Conservation (phyloP, 192 early-diverging fungal genomes). For the Phycomyces blakesleeanus region DNA sequence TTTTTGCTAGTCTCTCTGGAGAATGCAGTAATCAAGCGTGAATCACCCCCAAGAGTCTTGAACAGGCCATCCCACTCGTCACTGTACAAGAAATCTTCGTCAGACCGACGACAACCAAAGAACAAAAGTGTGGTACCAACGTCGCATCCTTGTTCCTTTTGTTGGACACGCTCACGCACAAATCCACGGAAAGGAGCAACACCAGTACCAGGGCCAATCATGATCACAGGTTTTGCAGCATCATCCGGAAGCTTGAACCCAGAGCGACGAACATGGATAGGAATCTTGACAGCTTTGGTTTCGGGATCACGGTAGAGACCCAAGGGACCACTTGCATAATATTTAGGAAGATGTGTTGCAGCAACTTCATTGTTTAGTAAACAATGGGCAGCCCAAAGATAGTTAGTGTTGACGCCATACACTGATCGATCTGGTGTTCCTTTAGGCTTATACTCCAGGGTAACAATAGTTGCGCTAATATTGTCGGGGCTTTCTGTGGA, state of each 20-base stretch:
- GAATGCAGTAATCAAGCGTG: constrained; percentile 82
- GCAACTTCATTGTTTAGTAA: not conserved
- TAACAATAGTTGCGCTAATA: constrained; percentile 84
- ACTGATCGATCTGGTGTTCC: constrained; percentile 51
- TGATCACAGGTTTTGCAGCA: constrained; percentile 73
- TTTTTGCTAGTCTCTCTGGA: constrained; percentile 76
- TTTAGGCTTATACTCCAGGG: constrained; percentile 71
- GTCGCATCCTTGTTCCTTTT: constrained; percentile 46
- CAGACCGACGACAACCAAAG: constrained; percentile 84
- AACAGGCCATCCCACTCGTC: constrained; percentile 74
- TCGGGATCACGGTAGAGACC: constrained; percentile 17
- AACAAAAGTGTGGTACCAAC: constrained; percentile 87
- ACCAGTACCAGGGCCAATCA: constrained; percentile 97
- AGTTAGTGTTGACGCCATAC: constrained; percentile 87
- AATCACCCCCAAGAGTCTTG: constrained; percentile 44
- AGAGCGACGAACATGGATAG: constrained; percentile 86
- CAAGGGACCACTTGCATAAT: constrained; percentile 37
- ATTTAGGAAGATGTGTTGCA: constrained; percentile 9
- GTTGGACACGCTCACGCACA: constrained; percentile 77
- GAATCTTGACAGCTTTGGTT: constrained; percentile 46
- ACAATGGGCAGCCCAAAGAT: constrained; percentile 64
- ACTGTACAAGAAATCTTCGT: constrained; percentile 86
- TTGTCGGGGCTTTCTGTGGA: constrained; percentile 65
- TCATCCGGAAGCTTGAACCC: constrained; percentile 85
- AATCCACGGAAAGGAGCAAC: constrained; percentile 98